Conservation (phyloP, 306 rosid genomes). For the Bauhinia variegata region DNA sequence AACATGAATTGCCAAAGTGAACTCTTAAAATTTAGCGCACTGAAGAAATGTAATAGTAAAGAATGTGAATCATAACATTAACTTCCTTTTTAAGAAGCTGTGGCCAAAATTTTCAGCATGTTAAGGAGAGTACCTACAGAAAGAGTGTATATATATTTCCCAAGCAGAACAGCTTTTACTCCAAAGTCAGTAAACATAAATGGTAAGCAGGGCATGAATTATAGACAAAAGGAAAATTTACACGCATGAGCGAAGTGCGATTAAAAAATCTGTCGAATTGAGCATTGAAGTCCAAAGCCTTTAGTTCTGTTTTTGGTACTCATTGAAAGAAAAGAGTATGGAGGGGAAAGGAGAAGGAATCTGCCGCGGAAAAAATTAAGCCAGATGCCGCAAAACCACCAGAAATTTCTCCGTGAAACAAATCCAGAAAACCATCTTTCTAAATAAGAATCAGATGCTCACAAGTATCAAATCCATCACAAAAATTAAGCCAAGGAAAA, state of each 20-base stretch:
- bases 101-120: slow-evolving; percentile 9
- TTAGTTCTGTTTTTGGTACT: neutral
- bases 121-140: slow-evolving; percentile 14
- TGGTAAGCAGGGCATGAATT: slow-evolving; percentile 8
- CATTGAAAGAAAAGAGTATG: neutral
- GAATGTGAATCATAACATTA: neutral
- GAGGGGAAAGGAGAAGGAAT: neutral
- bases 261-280: slow-evolving; percentile 3
- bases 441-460: slow-evolving; percentile 34
- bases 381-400: slow-evolving; percentile 8
- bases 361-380: neutral
- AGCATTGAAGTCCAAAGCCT: slow-evolving; percentile 8
- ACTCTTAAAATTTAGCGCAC: neutral
- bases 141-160: slow-evolving; percentile 17
- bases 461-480: slow-evolving; percentile 29
- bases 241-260: neutral
- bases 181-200: slow-evolving; percentile 3
- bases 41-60: neutral
- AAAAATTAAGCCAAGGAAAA: slow-evolving; percentile 7
- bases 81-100: neutral
- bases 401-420: slow-evolving; percentile 16
- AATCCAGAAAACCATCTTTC: slow-evolving; percentile 23
- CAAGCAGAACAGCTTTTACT: slow-evolving; percentile 8
- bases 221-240: neutral
- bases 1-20: neutral